Evolutionary conservation across 768 basidiomycete species (phyloP).

Genomic region (Pluteus cervinus): DNA sequence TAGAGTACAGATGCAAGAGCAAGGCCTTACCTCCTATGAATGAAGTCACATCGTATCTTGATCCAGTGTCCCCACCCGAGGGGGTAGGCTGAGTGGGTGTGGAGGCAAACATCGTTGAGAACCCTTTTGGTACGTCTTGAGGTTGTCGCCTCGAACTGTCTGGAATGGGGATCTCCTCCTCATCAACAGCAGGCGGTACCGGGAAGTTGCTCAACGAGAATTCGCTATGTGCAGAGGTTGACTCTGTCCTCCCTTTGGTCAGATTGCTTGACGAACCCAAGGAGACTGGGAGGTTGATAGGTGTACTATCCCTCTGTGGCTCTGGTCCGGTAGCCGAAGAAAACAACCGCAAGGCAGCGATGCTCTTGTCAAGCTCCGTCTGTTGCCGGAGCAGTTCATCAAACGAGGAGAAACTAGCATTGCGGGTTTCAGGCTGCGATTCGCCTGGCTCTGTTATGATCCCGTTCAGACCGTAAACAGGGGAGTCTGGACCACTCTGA

Average conservation of each 20-base stretch:
- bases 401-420: conserved; percentile 30
- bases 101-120: no score
- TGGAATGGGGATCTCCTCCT: no score
- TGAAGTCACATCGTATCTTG: conserved; percentile 68
- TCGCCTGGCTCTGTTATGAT: conserved; percentile 9
- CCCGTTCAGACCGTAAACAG: conserved; percentile 40
- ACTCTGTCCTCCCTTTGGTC: conserved; percentile 20
- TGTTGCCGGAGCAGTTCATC: conserved; percentile 55
- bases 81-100: no score
- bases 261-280: conserved; percentile 12
- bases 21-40: conserved; percentile 60
- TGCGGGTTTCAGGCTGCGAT: conserved; percentile 13
- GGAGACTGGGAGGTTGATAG: no score
- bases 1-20: no score
- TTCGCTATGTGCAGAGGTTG: conserved; percentile 37
- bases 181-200: conserved; percentile 55
- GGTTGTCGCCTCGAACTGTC: no score
- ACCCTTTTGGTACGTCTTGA: no score
- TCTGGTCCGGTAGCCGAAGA: conserved; percentile 16
- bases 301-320: no score
- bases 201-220: conserved; percentile 72
- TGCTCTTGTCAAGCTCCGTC: conserved; percentile 57
- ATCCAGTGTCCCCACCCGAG: no score
- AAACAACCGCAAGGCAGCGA: conserved; percentile 49
- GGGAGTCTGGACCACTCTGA: conserved; percentile 31